Conservation (phyloP, 2,329 filamentous ascomycete genomes). For the Aspergillus luchuensis region DNA sequence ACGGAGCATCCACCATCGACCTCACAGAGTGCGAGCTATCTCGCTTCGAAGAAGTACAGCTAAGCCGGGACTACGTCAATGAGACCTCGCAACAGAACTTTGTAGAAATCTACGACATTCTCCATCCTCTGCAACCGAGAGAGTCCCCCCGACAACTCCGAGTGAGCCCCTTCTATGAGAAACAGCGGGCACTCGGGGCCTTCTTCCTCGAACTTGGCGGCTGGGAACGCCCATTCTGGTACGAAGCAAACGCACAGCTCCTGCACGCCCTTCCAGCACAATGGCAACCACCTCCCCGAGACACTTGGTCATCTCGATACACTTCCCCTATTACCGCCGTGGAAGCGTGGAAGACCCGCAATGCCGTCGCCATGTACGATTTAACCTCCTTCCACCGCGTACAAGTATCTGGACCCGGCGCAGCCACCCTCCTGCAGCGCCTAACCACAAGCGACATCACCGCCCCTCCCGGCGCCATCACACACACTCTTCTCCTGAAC, state of each 20-base stretch:
- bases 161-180: constrained; percentile 59
- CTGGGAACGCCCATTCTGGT: constrained; percentile 68
- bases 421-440: constrained; percentile 56
- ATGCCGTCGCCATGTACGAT: constrained; percentile 64
- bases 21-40: constrained; percentile 61
- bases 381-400: constrained; percentile 63
- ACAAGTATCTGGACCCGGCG: constrained; percentile 60
- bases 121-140: constrained; percentile 62
- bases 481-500: constrained; percentile 61
- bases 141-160: constrained; percentile 61
- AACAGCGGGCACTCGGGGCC: constrained; percentile 54
- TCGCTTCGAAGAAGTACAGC: constrained; percentile 64
- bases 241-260: constrained; percentile 57
- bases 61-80: constrained; percentile 56
- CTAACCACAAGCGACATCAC: constrained; percentile 45
- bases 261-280: constrained; percentile 54
- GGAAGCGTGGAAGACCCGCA: constrained; percentile 67
- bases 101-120: constrained; percentile 65
- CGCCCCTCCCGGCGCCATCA: constrained; percentile 53
- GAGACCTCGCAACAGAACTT: constrained; percentile 65
- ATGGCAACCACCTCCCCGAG: constrained; percentile 59
- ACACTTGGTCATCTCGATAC: constrained; percentile 60
- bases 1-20: constrained; percentile 58
- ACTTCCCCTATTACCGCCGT: constrained; percentile 62
- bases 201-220: constrained; percentile 61